These are phyloP conservation scores for Globisporangium canariense DNA, from an alignment of 352 stramenopile species.

Conservation along the genomic window DNA sequence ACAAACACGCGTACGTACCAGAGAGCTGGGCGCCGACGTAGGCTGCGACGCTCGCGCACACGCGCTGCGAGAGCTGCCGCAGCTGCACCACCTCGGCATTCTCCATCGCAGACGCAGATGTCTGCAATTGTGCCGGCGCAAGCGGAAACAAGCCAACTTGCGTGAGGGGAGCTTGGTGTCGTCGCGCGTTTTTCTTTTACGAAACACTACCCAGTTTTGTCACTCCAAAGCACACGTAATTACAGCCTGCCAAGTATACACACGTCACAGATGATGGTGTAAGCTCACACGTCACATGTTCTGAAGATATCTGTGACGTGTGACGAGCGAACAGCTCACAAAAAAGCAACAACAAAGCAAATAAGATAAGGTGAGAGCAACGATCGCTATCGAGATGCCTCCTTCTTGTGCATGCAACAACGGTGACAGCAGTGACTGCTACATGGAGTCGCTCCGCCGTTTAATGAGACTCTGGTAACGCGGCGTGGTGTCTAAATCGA, in stretches of 20 bases:
- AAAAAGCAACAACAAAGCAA: not conserved
- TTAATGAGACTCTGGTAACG: slow-evolving; percentile 33
- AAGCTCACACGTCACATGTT: slow-evolving; percentile 13
- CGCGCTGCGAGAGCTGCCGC: slow-evolving; percentile 49
- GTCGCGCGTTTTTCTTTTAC: not conserved
- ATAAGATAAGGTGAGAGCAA: not conserved
- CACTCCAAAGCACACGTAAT: not conserved
- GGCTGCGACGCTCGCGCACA: slow-evolving; percentile 65
- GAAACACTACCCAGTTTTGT: not conserved
- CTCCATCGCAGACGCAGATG: slow-evolving; percentile 40
- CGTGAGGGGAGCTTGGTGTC: not conserved
- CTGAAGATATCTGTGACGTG: slow-evolving; percentile 5
- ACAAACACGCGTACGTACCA: slow-evolving; percentile 26
- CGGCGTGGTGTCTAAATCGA: slow-evolving; percentile 18
- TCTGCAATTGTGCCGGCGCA: not conserved
- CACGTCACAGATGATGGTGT: slow-evolving; percentile 11
- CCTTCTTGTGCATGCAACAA: not conserved
- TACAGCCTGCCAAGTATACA: not conserved
- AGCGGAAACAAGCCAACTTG: not conserved
- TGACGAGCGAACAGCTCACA: not conserved
- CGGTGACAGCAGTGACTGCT: slow-evolving; percentile 8
- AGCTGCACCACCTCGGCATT: slow-evolving; percentile 53
- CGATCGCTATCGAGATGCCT: not conserved
- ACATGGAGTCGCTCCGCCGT: slow-evolving; percentile 59
- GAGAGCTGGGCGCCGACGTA: slow-evolving; percentile 68